Percentiles rank a stretch among this genome's conserved stretches.
These are phyloP conservation scores for Alternaria arbusti DNA, from an alignment of 2,329 filamentous ascomycete species.

Conservation along the genomic window DNA sequence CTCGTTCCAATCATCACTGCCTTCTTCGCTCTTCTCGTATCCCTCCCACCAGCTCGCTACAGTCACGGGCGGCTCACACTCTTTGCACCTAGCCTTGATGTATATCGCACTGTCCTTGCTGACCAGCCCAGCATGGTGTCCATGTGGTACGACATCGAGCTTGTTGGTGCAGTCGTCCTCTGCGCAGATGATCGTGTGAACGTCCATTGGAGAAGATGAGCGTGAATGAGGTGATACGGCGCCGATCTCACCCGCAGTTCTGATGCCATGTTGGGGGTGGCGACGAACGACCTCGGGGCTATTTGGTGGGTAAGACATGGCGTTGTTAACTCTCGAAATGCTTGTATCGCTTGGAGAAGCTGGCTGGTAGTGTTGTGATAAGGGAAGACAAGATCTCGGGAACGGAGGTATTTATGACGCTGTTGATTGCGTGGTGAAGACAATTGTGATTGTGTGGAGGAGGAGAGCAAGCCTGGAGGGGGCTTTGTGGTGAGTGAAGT, in stretches of 20 bases:
- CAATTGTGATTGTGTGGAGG: background rate
- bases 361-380: background rate
- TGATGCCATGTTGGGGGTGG: slow-evolving; percentile 5
- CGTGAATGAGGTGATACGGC: background rate
- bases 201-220: background rate
- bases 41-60: background rate
- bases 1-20: background rate
- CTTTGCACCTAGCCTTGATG: slow-evolving; percentile 3
- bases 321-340: background rate
- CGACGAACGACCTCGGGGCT: background rate
- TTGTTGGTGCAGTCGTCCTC: background rate
- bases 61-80: background rate
- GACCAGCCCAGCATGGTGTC: background rate
- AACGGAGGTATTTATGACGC: background rate
- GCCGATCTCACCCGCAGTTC: background rate
- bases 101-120: background rate
- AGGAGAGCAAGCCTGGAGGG: background rate
- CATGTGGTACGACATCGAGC: background rate
- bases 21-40: background rate
- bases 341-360: background rate
- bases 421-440: background rate
- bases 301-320: slow-evolving; percentile 5
- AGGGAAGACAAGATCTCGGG: background rate
- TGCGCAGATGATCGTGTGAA: background rate
- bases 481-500: background rate